Conservation (phyloP, 2,329 filamentous ascomycete genomes). For the Tetracladium maxilliforme region DNA sequence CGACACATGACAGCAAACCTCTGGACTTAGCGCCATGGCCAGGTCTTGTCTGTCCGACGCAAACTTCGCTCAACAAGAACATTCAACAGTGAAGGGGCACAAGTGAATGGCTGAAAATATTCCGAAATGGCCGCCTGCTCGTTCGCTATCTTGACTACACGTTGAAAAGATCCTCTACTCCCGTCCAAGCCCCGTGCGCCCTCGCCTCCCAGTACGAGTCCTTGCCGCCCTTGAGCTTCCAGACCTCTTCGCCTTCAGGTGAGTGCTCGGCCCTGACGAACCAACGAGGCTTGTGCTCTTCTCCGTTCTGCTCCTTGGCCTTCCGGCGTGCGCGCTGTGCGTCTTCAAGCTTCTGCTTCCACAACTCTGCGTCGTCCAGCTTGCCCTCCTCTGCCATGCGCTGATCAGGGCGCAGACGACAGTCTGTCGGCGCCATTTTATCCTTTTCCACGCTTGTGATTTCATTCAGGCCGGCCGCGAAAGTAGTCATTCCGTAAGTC, state of each 20-base stretch:
- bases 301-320: slow-evolving; percentile 60
- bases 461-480: slow-evolving; percentile 79
- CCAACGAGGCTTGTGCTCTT: slow-evolving; percentile 66
- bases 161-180: slow-evolving; percentile 39
- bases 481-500: slow-evolving; percentile 78
- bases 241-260: slow-evolving; percentile 49
- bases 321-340: slow-evolving; percentile 62
- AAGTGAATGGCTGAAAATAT: no score
- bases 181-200: slow-evolving; percentile 48
- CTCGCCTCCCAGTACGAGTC: slow-evolving; percentile 93
- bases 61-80: no score
- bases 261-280: slow-evolving; percentile 54
- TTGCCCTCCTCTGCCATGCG: slow-evolving; percentile 68
- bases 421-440: slow-evolving; percentile 69
- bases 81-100: no score
- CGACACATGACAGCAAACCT: no score
- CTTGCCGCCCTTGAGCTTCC: slow-evolving; percentile 65
- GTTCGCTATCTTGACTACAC: no score
- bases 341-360: slow-evolving; percentile 79
- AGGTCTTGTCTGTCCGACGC: no score
- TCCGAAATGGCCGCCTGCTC: no score
- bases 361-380: slow-evolving; percentile 67
- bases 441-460: slow-evolving; percentile 65
- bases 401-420: slow-evolving; percentile 75
- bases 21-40: no score